Evolutionary conservation across 2,329 filamentous ascomycete species (phyloP), one percentile per base, ranked within the genome.

Genomic region (Penicillium italicum): DNA sequence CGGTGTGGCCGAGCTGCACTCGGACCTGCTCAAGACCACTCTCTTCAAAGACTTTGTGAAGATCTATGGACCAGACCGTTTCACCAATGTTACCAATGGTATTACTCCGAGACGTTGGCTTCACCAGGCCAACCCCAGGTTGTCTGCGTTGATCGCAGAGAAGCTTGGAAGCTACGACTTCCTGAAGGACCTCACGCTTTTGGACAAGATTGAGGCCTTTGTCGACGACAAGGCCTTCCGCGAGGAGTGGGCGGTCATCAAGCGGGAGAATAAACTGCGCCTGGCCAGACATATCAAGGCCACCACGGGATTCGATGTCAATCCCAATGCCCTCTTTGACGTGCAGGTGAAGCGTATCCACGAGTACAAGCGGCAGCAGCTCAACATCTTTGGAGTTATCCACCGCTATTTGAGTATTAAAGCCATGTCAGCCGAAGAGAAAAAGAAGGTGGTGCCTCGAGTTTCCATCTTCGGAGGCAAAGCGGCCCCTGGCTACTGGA

Each of bases 301-400:
- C 30, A 86, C 87, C 6, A 90, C 87, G 1, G 88, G 87, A 30
- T 83, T 96, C 54, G 85, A 82, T 4, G 91, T 99, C 72, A 94
- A 96, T 73, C 93, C 94, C 0, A 79, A 88, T 10, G 84, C 93
- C 0, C 82, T 99, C 18, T 99, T 99, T 66, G 94, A 99, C 71
- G 89, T 99, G 11, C 94, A 99, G 71, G 94, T 99, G 67, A 99
- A 99, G 82, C 89, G 94, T 69, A 99, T 99, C 64, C 94, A 99
- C 75, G 94, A 99, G 76, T 99, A 99, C 79, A 99, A 99, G 83
- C 89, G 92, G 57, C 93, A 99, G 76, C 94, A 99, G 76, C 86
- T 99, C 73, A 99, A 99, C 79, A 97, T 99, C 66, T 97, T 97
- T 69, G 94, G 94, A 55, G 91, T 97, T 59, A 97, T 99, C 64